Conservation (phyloP, 2,329 filamentous ascomycete genomes). For the Neofusicoccum umdonicola region DNA sequence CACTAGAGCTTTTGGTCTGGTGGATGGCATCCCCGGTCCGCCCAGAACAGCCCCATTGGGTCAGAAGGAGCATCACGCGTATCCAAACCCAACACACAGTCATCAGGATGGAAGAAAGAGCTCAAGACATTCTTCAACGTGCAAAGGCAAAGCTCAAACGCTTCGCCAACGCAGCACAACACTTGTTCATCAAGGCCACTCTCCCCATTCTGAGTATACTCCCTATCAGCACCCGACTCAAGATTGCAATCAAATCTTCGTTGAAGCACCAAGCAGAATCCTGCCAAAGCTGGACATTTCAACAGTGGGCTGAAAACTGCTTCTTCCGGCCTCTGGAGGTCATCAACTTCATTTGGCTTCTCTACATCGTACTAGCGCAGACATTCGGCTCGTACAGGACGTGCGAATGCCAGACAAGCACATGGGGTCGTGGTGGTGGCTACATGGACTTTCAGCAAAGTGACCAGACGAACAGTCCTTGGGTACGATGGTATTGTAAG, state of each 20-base stretch:
- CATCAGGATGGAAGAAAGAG: background rate
- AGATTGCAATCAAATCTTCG: background rate
- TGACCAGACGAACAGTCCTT: slow-evolving; percentile 30
- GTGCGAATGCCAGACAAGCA: slow-evolving; percentile 42
- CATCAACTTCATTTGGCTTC: slow-evolving; percentile 39
- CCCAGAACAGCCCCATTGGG: slow-evolving; percentile 11
- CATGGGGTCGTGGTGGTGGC: slow-evolving; percentile 38
- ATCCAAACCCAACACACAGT: background rate
- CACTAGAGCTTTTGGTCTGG: slow-evolving; percentile 41
- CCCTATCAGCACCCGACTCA: slow-evolving; percentile 13
- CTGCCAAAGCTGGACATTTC: background rate
- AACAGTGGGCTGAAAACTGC: slow-evolving; percentile 25
- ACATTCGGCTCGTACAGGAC: slow-evolving; percentile 43
- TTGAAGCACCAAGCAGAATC: background rate
- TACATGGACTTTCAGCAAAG: slow-evolving; percentile 40
- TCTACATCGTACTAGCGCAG: slow-evolving; percentile 40
- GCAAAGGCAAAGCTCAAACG: slow-evolving; percentile 2
- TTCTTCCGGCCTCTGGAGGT: slow-evolving; percentile 35
- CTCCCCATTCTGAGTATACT: slow-evolving; percentile 15
- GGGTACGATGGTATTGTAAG: slow-evolving; percentile 30
- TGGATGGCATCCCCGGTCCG: slow-evolving; percentile 23
- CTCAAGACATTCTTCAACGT: background rate
- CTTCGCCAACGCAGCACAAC: slow-evolving; percentile 8
- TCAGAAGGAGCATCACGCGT: background rate
- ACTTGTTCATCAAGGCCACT: background rate